Base-by-base conservation (phyloP, 2,329 filamentous ascomycete genomes). In the Scedosporium apiospermum region DNA sequence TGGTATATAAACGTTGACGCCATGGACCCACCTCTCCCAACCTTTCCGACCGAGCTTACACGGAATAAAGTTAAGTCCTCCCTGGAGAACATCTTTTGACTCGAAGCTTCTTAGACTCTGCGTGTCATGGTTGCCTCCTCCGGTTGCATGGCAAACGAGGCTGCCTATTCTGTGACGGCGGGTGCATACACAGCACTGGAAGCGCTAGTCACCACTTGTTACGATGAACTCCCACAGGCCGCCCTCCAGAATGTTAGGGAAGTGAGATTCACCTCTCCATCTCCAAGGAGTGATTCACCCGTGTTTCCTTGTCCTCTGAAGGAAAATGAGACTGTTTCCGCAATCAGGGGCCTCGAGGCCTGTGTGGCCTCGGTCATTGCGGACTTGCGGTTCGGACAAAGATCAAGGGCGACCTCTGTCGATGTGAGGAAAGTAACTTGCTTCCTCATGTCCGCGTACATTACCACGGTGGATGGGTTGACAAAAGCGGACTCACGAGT, bases 301-400 rank as follows among this genome's bases (percentile, higher is more conserved):
- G 73, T 75, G 63, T 72, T 78, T 23, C 76, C 76, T 4, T 75
- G 71, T 34, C 76, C 75, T n/a, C 65, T 77, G 38, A 74, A 71
- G 63, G 74, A 78, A 65, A 74, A 77, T 62, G 76, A 78, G 64
- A 70, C 72, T 5, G 70, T 69, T 4, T 71, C 72, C 34, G 75
- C 84, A 3, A 73, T 87, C 65, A 87, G 86, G 68, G 84, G 79
- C 5, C 73, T 86, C 5, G 85, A 88, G 67, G 85, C 80, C 4
- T 78, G 80, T 46, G 76, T 84, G n/a, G 83, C 82, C 3, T 81
- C 80, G n/a, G 79, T 82, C 1, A 80, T 89, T 64, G 82, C 81
- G 9, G 77, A 86, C 68, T 70, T 88, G 78, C 78, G 68, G 23
- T 23, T 23, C 23, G 80, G 77, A n/a, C 66, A 71, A 26, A 65